Base-by-base conservation (phyloP, 257 asterid species). In the Primulina tabacum region DNA sequence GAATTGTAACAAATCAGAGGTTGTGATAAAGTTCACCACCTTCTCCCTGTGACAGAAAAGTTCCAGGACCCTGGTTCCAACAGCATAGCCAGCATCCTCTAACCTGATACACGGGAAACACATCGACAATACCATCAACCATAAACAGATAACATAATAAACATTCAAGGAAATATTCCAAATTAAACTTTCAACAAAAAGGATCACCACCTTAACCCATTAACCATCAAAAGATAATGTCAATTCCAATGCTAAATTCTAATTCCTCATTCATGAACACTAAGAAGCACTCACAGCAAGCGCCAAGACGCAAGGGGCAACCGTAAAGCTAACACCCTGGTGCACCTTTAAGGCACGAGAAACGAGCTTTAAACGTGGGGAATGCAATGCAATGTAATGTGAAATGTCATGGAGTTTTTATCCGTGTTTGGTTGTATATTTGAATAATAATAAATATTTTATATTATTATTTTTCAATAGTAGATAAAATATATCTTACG, bases 31-130 rank as follows among this genome's bases (percentile, higher is more conserved):
- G 65, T 20, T 52, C 52, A 79, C 17, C 68, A 90, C 96, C 92
- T 90, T 90, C 78, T 90, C 95, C 69, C 96, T 65, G 64, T 88
- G 92, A 79, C 96, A 90, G 12, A 90, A 90, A 75, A 90, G 96
- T 83, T 90, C 96, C 72, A 88, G 75, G 73, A 86, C 88, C 70
- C 96, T 85, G 10, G 87, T 83, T 75, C 95, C 95, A 69, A 90
- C 96, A 71, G 91, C 84, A 82, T 82, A 84, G 4, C 92, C 96
- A 47, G 96, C 92, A 83, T 90, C 96, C 86, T 90, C 95, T 56
- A 90, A 76, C 89, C 95, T 90, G 79, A 55, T 71, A 59, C 69
- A 74, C 65, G 74, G 74, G 16, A 50, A 60, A 60, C 43, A 62
- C 43, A 58, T 32, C 58, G 9, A n/a, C n/a, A n/a, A 30, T 14